Percentiles rank a stretch among this genome's conserved stretches.
These are phyloP conservation scores for Crithidia mellificae DNA, from an alignment of 208 protist species.

Conservation along the genomic window DNA sequence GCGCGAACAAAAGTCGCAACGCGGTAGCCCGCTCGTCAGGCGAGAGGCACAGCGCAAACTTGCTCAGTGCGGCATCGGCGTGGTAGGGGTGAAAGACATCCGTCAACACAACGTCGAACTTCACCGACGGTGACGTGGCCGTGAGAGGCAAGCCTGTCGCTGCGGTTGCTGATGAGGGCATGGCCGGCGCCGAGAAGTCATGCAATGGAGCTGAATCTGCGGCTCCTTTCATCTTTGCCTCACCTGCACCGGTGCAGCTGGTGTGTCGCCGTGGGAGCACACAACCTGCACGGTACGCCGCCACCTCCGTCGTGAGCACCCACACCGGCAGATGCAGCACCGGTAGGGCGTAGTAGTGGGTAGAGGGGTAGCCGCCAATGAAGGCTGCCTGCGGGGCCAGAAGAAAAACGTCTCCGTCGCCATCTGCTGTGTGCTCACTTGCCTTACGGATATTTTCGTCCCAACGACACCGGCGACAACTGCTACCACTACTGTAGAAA, in stretches of 20 bases:
- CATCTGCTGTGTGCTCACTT: not conserved
- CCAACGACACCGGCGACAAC: no score
- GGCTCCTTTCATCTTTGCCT: no score
- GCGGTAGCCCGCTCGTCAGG: slow-evolving; percentile 10
- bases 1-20: slow-evolving; percentile 4
- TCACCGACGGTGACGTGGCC: slow-evolving; percentile 1
- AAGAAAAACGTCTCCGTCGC: slow-evolving; percentile 17
- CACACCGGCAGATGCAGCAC: slow-evolving; percentile 53
- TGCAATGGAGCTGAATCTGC: no score
- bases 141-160: not conserved
- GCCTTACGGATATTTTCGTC: no score
- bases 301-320: slow-evolving; percentile 21
- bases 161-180: no score
- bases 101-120: slow-evolving; percentile 22
- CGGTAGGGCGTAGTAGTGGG: slow-evolving; percentile 69
- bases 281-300: no score
- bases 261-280: no score
- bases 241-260: no score
- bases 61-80: slow-evolving; percentile 6
- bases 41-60: slow-evolving; percentile 24
- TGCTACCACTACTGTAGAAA: no score
- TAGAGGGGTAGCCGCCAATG: slow-evolving; percentile 54
- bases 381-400: slow-evolving; percentile 34
- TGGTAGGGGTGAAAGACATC: slow-evolving; percentile 37
- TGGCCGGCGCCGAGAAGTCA: no score